Conservation (phyloP, 768 basidiomycete genomes). For the Podaxis rugospora region DNA sequence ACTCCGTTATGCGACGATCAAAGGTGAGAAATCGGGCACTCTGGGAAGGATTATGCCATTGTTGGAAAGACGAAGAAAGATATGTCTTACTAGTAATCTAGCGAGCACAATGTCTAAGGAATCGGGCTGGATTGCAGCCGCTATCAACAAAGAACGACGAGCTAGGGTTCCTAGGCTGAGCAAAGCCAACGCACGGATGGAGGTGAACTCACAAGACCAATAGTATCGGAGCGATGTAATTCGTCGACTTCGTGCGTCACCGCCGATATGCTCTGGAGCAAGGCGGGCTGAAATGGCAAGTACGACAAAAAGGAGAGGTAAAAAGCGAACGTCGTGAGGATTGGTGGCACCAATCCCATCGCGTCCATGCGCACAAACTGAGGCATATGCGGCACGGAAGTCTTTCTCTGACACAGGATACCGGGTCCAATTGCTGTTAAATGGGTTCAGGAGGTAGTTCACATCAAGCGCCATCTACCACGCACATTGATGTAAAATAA, state of each 20-base stretch:
- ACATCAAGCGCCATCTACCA: slow-evolving; percentile 3
- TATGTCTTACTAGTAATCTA: slow-evolving; percentile 71
- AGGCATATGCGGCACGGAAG: slow-evolving; percentile 69
- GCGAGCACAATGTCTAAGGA: slow-evolving; percentile 90
- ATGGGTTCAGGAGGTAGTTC: slow-evolving; percentile 11
- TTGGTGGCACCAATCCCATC: slow-evolving; percentile 58
- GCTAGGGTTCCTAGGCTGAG: slow-evolving; percentile 39
- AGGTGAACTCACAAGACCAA: slow-evolving; percentile 78
- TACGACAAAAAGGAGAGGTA: slow-evolving; percentile 91
- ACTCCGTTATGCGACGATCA: slow-evolving; percentile 87
- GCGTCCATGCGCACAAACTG: slow-evolving; percentile 57
- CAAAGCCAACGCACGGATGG: slow-evolving; percentile 11
- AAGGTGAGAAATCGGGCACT: slow-evolving; percentile 60
- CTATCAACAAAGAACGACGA: slow-evolving; percentile 81
- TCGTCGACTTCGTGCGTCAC: slow-evolving; percentile 70
- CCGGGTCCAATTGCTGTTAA: slow-evolving; percentile 83
- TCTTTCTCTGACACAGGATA: slow-evolving; percentile 87
- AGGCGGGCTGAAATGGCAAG: slow-evolving; percentile 83
- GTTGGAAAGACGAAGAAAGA: not conserved
- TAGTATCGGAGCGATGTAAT: slow-evolving; percentile 87
- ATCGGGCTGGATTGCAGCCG: slow-evolving; percentile 91
- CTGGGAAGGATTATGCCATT: slow-evolving; percentile 20
- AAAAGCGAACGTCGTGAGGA: slow-evolving; percentile 74
- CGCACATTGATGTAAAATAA: slow-evolving; percentile 73
- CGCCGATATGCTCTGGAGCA: slow-evolving; percentile 80